Evolutionary conservation across 345 rosid species (phyloP).

Genomic region (Gynandropsis gynandra): DNA sequence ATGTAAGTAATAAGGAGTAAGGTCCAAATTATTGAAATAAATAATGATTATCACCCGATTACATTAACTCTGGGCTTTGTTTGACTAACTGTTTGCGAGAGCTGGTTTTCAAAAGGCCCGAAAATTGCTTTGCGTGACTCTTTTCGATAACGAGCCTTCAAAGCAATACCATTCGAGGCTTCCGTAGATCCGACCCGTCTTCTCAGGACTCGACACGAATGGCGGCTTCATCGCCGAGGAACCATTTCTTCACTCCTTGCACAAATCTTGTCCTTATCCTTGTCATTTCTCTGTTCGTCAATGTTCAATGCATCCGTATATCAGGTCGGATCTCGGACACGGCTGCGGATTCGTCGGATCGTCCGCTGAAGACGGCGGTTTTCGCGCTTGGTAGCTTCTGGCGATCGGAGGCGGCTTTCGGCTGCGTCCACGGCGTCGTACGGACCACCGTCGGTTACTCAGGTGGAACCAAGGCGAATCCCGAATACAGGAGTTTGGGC

Average conservation of each 20-base stretch:
- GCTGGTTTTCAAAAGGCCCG: no score
- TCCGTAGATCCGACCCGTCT: no score
- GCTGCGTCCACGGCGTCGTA: conserved; percentile 73
- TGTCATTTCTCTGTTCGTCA: conserved; percentile 23
- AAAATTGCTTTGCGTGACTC: no score
- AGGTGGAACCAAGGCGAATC: conserved; percentile 69
- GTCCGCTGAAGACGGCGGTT: conserved; percentile 47
- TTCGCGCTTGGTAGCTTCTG: conserved; percentile 92
- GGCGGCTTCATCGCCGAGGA: conserved; percentile 26
- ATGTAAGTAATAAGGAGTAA: no score
- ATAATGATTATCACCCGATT: no score
- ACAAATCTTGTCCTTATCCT: conserved; percentile 19
- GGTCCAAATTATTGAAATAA: no score
- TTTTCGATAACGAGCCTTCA: no score
- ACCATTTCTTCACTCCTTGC: conserved; percentile 2
- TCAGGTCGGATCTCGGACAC: conserved; percentile 43
- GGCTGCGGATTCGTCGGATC: conserved; percentile 31
- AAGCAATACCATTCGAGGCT: no score
- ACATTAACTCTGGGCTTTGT: no score
- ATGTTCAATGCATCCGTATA: conserved; percentile 46
- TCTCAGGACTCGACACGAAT: no score
- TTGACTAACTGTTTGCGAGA: no score
- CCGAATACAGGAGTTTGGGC: conserved; percentile 69
- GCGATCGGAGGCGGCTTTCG: conserved; percentile 92
- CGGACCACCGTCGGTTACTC: conserved; percentile 69